Conservation (phyloP, 202 grass and related monocot species). For the Schoenoplectus tabernaemontani region DNA sequence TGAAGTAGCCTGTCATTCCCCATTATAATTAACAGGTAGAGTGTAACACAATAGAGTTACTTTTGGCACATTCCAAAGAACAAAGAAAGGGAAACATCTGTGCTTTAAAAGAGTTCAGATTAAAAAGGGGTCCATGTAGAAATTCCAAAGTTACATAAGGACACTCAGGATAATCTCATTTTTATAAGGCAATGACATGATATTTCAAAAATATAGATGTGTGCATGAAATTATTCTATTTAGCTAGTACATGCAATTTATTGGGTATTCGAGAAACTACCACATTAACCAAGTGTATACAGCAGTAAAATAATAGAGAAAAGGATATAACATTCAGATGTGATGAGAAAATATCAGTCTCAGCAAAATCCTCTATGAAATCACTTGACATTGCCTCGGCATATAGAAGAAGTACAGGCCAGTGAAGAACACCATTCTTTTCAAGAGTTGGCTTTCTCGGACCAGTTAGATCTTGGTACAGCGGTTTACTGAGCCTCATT, state of each 20-base stretch:
- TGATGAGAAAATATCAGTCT: constrained; percentile 50
- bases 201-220: not conserved
- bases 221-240: not conserved
- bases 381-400: constrained; percentile 92
- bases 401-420: constrained; percentile 82
- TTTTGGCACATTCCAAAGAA: too few relatives aligned
- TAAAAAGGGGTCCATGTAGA: not conserved
- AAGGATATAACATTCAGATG: constrained; percentile 95
- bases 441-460: constrained; percentile 60
- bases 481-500: constrained; percentile 48
- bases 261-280: not conserved
- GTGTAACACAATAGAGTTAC: not conserved
- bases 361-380: constrained; percentile 79
- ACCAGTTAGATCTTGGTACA: constrained; percentile 65
- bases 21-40: not conserved
- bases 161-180: not conserved
- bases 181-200: not conserved
- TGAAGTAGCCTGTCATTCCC: not conserved
- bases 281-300: not conserved
- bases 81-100: too few relatives aligned
- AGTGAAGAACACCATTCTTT: constrained; percentile 53
- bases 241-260: not conserved
- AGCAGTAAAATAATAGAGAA: not conserved
- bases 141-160: not conserved
- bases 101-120: not conserved